Evolutionary conservation across 2,329 filamentous ascomycete species (phyloP), one percentile per base, ranked within the genome.

Genomic region (Bipolaris gigantea): DNA sequence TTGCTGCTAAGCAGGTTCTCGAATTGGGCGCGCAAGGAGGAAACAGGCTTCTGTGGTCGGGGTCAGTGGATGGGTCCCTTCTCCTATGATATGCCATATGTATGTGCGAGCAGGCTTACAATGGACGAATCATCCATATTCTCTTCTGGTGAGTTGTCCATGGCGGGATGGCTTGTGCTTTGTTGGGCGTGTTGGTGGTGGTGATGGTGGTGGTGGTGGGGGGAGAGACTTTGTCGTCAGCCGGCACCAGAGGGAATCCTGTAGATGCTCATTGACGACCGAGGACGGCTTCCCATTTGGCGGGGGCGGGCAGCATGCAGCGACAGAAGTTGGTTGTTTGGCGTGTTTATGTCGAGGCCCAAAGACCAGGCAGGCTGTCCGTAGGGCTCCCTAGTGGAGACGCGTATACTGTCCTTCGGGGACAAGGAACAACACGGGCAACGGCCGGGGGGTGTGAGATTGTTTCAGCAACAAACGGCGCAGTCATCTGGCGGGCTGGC

Each of bases 51-150:
- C 88, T 91, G 36, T 13, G 34, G 11, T 34, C 2, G 25, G 16
- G 46, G 57, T 71, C 46, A 69, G 60, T 40, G 59, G 38, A 33
- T 16, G 19, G 11, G 48, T 8, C 25, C 38, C 16, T 39, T 23
- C 19, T 40, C 21, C 8, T n/a, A 43, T 13, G 16, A 18, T 2
- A 3, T 25, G 18, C 8, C 16, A 11, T 13, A 38, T 23, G 34
- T 13, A 42, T 23, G 39, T 32, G 44, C 18, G 19, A 27, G 40
- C 9, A 19, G 27, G 74, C 85, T 74, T 75, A 89, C 87, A 66
- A 92, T 86, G 60, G 89, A 92, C 55, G 88, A 88, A 77, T 83
- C 88, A 80, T 92, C 89, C 54, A 85, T 85, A 75, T 84, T 87
- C 64, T 89, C 79, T 60, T 79, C 75, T 35, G 59, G 46, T 49